Evolutionary conservation across 179 eudicot genomes (phyloP), one percentile per base, ranked within the genome.

Genomic region (Silene noctiflora): DNA sequence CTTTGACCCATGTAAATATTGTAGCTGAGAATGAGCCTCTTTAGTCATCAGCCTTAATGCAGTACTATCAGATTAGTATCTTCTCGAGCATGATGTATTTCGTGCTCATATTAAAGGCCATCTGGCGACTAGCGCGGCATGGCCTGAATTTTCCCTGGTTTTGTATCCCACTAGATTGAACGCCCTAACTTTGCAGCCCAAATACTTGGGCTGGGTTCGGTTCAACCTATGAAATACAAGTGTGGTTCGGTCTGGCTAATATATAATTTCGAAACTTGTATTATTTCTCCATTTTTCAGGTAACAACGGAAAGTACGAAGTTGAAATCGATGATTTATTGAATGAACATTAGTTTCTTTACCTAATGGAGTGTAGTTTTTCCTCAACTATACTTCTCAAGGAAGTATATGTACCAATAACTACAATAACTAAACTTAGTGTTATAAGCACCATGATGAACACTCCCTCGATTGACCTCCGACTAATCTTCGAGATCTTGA

Each of bases 381-480:
- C 75, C 76, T 53, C 61, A 1, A 81, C 66, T 69, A 77, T 74
- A 69, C 55, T 73, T 8, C 70, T 13, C 69, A 81, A n/a, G 27
- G 84, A 81, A 22, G 81, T 69, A 31, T 81, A 77, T 14, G 81
- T 81, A 53, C 81, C 84, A 24, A 81, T 25, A 24, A 48, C 68
- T 0, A 81, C 83, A 25, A 81, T 35, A 0, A 72, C 20, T 29
- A 81, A 13, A 67, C 83, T 81, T 0, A 81, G n/a, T n/a, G 64
- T 6, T 53, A 74, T 11, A 35, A 81, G 55, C 53, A 69, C 48
- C 72, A 74, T 69, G 44, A 77, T 77, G 25, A 74, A 62, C 8
- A 74, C 33, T 9, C 56, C 48, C 56, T 81, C 81, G 4, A 69
- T 10, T 10, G 75, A 62, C 51, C 19, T 74, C n/a, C 56, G 14